Conservation (phyloP, 2,329 filamentous ascomycete genomes). For the Cladosporium sp. region DNA sequence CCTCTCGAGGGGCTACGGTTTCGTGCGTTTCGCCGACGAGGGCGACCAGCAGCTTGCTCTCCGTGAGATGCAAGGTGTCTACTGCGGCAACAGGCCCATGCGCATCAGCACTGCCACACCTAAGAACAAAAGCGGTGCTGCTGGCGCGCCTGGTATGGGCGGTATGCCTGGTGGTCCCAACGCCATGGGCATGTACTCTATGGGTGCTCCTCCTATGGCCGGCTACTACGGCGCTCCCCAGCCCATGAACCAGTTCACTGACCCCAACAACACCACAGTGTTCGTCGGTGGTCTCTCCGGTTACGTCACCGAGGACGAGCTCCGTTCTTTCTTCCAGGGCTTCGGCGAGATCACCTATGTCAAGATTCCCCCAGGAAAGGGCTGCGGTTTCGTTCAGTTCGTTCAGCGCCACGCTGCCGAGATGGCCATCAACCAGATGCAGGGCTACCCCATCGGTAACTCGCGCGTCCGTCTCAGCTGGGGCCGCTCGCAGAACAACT, state of each 20-base stretch:
- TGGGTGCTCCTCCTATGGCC: conserved; percentile 63
- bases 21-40: conserved; percentile 95
- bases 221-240: conserved; percentile 63
- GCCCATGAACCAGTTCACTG: conserved; percentile 99
- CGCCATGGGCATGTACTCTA: conserved; percentile 63
- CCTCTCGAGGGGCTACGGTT: conserved; percentile 95
- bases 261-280: conserved; percentile 98
- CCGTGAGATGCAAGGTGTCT: conserved; percentile 98
- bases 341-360: conserved; percentile 99
- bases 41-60: conserved; percentile 93
- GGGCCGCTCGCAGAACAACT: conserved; percentile 99
- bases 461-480: conserved; percentile 95
- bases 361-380: conserved; percentile 99
- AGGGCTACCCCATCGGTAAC: conserved; percentile 98
- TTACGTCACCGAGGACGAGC: conserved; percentile 97
- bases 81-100: conserved; percentile 98
- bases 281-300: conserved; percentile 96
- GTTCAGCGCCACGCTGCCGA: conserved; percentile 97
- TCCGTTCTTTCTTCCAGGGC: conserved; percentile 99
- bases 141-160: conserved; percentile 51
- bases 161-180: conserved; percentile 41
- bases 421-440: conserved; percentile 99
- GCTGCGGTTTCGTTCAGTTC: conserved; percentile 98
- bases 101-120: conserved; percentile 96
- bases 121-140: conserved; percentile 71